Conservation (phyloP, 2,329 filamentous ascomycete genomes). For the Trichoderma sp. region DNA sequence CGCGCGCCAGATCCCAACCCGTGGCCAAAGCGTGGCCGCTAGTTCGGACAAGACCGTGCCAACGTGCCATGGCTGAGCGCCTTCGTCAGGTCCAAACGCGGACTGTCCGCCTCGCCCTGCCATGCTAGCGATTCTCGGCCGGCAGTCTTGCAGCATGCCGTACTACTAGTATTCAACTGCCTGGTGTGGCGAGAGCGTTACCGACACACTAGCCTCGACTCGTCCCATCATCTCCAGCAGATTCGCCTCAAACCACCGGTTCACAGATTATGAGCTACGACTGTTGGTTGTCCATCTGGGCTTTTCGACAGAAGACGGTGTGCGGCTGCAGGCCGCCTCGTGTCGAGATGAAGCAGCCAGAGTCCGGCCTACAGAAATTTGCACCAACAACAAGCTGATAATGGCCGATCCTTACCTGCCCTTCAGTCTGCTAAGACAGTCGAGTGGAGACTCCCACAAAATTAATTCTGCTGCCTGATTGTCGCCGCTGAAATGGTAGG, state of each 20-base stretch:
- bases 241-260: neutral
- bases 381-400: neutral
- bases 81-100: neutral
- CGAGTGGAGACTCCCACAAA: conserved; percentile 27
- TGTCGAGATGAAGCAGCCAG: neutral
- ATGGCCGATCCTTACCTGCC: conserved; percentile 2
- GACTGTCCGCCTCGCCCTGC: conserved; percentile 4
- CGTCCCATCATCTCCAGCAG: neutral
- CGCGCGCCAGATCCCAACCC: conserved; percentile 15
- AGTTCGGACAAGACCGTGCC: neutral
- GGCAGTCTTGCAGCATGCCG: neutral
- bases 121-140: conserved; percentile 4
- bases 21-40: conserved; percentile 8
- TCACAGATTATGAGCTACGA: neutral
- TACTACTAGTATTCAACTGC: neutral
- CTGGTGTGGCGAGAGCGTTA: conserved; percentile 14
- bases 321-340: neutral
- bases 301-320: neutral
- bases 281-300: neutral
- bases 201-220: neutral
- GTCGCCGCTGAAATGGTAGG: neutral
- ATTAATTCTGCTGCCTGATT: conserved; percentile 32
- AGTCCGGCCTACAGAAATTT: neutral
- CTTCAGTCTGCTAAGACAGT: conserved; percentile 5
- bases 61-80: neutral